Evolutionary conservation across 2,329 filamentous ascomycete genomes (phyloP), one percentile per base, ranked within the genome.

Genomic region (Dactylella cylindrospora): DNA sequence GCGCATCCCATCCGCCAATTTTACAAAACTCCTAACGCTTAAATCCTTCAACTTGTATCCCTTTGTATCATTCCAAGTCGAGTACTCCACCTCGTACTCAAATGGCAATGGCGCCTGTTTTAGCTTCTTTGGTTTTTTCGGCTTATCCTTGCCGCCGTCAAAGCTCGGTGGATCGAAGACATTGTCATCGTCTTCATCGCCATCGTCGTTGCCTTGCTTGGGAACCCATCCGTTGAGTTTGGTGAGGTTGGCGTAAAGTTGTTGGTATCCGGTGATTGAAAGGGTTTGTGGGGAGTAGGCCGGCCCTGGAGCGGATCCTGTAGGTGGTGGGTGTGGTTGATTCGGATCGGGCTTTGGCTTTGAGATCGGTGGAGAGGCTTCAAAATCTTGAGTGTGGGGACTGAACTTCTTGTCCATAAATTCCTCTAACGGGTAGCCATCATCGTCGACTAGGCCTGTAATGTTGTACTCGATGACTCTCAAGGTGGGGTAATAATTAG

Each of bases 391-490:
- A 29, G 29, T 44, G 26, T 12, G 13, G 29, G n/a, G 3, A 28
- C 41, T 31, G 19, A 2, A 35, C 64, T 55, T 70, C 44, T 69
- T 19, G 68, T 66, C 39, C 65, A 67, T 26, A 68, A 22, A 20
- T 12, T 13, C 15, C 23, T 57, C 28, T 17, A 9, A 88, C 72
- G 36, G 78, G 74, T 41, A 88, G 78, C 59, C 44, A 2, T 60
- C 33, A 2, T 36, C 22, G 32, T 65, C 59, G 0, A 59, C 85
- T 2, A 95, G 72, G 0, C 89, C 88, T 0, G 78, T 87, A 50
- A 88, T 88, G 71, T 98, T 97, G 77, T 97, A 98, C 70, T 95
- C 88, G 66, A 91, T 78, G n/a, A 98, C 80, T n/a, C 90, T 82
- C 25, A 96, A 74, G 0, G 87, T 90, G 0, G 91, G 93, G 66